A percentile compares a stretch with the other conserved stretches of the same genome.
phyloP scores from a whole-genome alignment of 2,329 filamentous ascomycete genomes.

The Botryotinia narcissicola region DNA sequence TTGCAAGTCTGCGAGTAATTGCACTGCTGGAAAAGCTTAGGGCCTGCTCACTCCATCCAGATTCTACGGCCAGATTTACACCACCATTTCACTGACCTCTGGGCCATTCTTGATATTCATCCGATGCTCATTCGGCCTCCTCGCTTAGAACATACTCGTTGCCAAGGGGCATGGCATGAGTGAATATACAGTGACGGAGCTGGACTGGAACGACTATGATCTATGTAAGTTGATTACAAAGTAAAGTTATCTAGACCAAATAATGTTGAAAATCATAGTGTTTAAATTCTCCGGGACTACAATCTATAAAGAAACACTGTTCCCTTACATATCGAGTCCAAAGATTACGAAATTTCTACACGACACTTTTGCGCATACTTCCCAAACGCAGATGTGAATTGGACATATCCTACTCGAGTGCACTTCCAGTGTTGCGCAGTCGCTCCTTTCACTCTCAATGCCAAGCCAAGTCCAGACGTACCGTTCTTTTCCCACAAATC shows the following conservation, averaged over 20 bases:
- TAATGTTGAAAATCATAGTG: not conserved
- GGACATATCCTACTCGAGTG: not conserved
- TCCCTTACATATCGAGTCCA: not conserved
- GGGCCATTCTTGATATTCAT: not conserved
- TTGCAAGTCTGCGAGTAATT: not conserved
- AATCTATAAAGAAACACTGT: not conserved
- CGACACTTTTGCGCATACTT: not conserved
- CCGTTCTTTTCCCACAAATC: not conserved
- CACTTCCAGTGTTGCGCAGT: not conserved
- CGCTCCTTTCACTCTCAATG: not conserved
- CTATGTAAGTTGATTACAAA: not conserved
- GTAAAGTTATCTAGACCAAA: not conserved
- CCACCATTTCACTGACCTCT: not conserved
- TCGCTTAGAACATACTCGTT: not conserved
- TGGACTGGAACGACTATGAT: not conserved
- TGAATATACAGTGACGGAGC: not conserved
- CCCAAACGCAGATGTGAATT: not conserved
- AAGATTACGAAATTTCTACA: not conserved
- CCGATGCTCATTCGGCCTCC: not conserved
- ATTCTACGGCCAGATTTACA: not conserved
- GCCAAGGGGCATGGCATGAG: not conserved
- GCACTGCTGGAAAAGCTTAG: not conserved
- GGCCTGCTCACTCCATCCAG: not conserved
- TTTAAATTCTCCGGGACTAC: not conserved
- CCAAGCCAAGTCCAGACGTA: not conserved